Evolutionary conservation across 164 flowering plant genomes (phyloP).

Genomic region (Platanus orientalis): DNA sequence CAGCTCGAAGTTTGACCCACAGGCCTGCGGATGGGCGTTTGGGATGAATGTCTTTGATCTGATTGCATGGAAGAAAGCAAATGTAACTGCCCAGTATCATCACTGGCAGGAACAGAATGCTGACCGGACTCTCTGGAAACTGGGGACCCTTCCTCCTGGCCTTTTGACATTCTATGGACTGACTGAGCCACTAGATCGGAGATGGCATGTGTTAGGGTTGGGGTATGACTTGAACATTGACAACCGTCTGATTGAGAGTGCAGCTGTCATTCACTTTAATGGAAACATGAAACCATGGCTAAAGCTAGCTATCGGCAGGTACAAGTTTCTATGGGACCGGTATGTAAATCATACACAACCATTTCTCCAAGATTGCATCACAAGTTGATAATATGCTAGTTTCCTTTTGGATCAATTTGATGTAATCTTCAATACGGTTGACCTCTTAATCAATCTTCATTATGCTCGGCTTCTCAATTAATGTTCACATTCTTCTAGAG

Average conservation of each 20-base stretch:
- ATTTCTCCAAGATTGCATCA: slow-evolving; percentile 46
- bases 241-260: slow-evolving; percentile 68
- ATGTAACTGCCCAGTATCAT: slow-evolving; percentile 69
- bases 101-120: slow-evolving; percentile 76
- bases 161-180: slow-evolving; percentile 75
- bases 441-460: background rate
- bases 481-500: slow-evolving; percentile 22
- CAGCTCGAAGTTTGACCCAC: slow-evolving; percentile 78
- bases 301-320: slow-evolving; percentile 56
- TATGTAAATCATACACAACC: slow-evolving; percentile 58
- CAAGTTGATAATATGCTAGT: slow-evolving; percentile 30
- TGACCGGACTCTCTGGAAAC: slow-evolving; percentile 61
- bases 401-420: slow-evolving; percentile 1
- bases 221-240: slow-evolving; percentile 70
- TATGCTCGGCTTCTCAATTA: background rate
- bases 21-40: slow-evolving; percentile 31
- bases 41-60: slow-evolving; percentile 91
- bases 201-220: slow-evolving; percentile 89
- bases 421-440: slow-evolving; percentile 9
- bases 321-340: slow-evolving; percentile 66
- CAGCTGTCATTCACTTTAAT: slow-evolving; percentile 75
- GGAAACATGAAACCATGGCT: slow-evolving; percentile 94
- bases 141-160: slow-evolving; percentile 79
- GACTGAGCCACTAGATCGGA: slow-evolving; percentile 84
- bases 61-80: slow-evolving; percentile 64